These are phyloP conservation scores for Apiotrichum domesticum DNA, from an alignment of 1,284 basidiomycete genomes.

Conservation along the genomic window DNA sequence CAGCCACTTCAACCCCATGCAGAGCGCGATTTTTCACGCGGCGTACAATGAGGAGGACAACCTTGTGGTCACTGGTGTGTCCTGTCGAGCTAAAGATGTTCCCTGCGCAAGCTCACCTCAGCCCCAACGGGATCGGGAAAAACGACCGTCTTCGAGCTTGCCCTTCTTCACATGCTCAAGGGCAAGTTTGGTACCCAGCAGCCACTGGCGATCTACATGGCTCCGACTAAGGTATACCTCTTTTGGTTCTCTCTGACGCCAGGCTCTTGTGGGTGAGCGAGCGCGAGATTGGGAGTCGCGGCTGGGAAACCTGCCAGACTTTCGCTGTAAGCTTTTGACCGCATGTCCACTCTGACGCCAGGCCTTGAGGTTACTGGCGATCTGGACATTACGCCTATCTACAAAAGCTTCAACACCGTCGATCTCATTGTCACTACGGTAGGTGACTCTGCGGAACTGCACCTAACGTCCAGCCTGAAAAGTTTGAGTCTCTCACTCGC, in stretches of 20 bases:
- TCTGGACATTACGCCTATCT: constrained; percentile 60
- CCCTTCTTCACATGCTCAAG: constrained; percentile 70
- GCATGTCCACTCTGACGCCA: constrained; percentile 31
- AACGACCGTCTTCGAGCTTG: constrained; percentile 86
- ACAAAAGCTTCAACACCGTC: constrained; percentile 60
- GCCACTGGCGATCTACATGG: constrained; percentile 73
- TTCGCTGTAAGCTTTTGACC: constrained; percentile 56
- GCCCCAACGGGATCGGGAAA: constrained; percentile 92
- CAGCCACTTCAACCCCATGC: constrained; percentile 20
- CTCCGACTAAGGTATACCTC: constrained; percentile 75
- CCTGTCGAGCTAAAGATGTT: too few species aligned
- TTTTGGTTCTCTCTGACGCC: neutral
- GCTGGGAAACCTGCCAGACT: constrained; percentile 56
- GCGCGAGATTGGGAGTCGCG: constrained; percentile 76
- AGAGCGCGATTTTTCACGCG: constrained; percentile 13
- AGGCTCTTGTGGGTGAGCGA: constrained; percentile 85
- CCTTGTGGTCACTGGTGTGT: constrained; percentile 69
- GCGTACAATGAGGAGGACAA: constrained; percentile 66
- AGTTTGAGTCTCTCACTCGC: constrained; percentile 86
- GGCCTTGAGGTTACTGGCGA: constrained; percentile 91
- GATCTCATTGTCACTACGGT: constrained; percentile 78
- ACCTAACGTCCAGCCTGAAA: constrained; percentile 67
- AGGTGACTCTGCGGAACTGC: constrained; percentile 14
- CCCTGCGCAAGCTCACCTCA: too few species aligned
- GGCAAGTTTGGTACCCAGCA: constrained; percentile 50